Base-by-base conservation (phyloP, 495 filamentous ascomycete genomes). In the Trichoderma gamsii region DNA sequence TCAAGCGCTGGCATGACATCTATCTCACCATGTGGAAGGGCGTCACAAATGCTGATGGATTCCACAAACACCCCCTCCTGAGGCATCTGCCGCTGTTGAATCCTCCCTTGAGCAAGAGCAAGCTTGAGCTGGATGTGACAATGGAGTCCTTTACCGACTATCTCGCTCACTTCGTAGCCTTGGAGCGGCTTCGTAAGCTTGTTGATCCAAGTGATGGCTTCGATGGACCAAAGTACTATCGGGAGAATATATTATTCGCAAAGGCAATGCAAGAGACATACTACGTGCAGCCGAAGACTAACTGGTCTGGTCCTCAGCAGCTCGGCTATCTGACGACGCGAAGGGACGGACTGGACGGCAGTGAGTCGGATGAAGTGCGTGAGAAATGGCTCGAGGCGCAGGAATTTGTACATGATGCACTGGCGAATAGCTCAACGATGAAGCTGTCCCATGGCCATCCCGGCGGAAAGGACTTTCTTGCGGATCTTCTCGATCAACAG, bases 1-100 rank as follows among this genome's bases (percentile, higher is more conserved):
- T 81, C 65, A 72, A 74, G 65, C 73, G 75, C 63, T 81, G 79
- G 79, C 74, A 78, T 35, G 69, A 75, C n/a, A 72, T 79, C 43
- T 79, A 75, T 67, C 51, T 72, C 27, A 67, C 74, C 11, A 52
- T 79, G n/a, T 81, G 79, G 79, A 69, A 75, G 27, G 78, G 72
- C 18, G 67, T 38, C 9, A 77, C 72, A 11, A 72, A 76, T 61
- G 68, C 64, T 18, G 69, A 69, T 0, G 77, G 78, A 16, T 72
- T 79, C 32, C 72, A 75, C 41, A 67, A 77, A 46, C 71, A 74
- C 46, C 77, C 77, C 0, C 72, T 81, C 1, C 70, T 81, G n/a
- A 65, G 59, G 27, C 73, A 78, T 44, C 70, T 80, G 63, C 72
- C 72, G 35, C 72, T 70, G 32, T 41, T 74, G 8, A 59, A 67